Evolutionary conservation across 306 rosid genomes (phyloP), one percentile per base, ranked within the genome.

Genomic region (Dalbergia oliveri): DNA sequence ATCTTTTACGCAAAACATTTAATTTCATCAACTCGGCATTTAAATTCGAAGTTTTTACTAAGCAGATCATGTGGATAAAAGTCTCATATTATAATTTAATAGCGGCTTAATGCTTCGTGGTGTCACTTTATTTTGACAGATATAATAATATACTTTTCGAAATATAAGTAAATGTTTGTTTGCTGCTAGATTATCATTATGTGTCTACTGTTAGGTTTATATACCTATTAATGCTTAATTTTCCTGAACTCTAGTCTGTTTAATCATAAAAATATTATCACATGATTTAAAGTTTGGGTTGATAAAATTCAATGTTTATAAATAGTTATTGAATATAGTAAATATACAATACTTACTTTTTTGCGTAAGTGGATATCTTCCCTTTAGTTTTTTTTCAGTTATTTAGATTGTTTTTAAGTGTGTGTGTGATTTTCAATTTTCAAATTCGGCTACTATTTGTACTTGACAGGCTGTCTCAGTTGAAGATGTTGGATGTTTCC

Each of bases 401-500:
- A 11, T 12, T 50, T 11, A 11, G 56, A 50, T 11, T 3, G 56
- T 50, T 13, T 12, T 14, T 14, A 15, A 26, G 31, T 2, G 23
- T 18, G 12, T 54, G 26, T 14, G 19, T 6, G 16, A 50, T 68
- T 58, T 76, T 63, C 7, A 15, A 8, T 18, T 47, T 75, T 58
- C 10, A 43, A 21, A 14, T 63, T 37, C 6, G 21, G 11, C 69
- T 43, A 16, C 50, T 69, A 43, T 64, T 78, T 47, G 23, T 26
- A 31, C 65, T 72, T 87, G 74, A 21, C 85, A 94, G 97, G 88
- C 92, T 94, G 62, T 79, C 89, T 18, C 78, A 87, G 81, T 80
- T 94, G 69, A 94, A 94, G 82, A 72, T 91, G 45, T 75, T 94
- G 79, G 97, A 94, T n/a, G 86, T 93, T 41, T 94, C 99, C 4